These are phyloP conservation scores for Penicillium longicatenatum DNA, from an alignment of 495 filamentous ascomycete species.

Conservation along the genomic window DNA sequence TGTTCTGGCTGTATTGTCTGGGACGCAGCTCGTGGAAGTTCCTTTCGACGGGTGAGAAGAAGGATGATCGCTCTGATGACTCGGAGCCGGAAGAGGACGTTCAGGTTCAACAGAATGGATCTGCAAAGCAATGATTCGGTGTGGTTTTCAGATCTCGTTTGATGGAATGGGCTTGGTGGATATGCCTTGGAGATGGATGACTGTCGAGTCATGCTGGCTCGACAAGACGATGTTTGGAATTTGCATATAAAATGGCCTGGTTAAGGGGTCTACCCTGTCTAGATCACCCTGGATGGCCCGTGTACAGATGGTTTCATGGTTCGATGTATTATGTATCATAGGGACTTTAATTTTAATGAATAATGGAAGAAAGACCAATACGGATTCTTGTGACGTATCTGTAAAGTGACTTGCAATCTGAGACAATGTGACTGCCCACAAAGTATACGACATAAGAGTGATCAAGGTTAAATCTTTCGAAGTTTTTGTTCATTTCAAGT, in stretches of 20 bases:
- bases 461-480: too few relatives aligned
- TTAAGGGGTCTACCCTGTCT: background rate
- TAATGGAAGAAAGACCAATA: background rate
- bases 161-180: background rate
- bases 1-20: constrained; percentile 80
- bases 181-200: background rate
- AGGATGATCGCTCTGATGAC: constrained; percentile 31
- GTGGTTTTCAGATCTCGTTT: background rate
- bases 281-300: background rate
- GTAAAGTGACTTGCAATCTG: too few relatives aligned
- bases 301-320: background rate
- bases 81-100: constrained; percentile 9
- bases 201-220: too few relatives aligned
- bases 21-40: constrained; percentile 42
- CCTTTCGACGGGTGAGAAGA: constrained; percentile 25
- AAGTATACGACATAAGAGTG: too few relatives aligned
- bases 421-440: too few relatives aligned
- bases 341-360: background rate
- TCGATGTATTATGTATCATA: background rate
- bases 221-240: too few relatives aligned
- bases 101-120: background rate
- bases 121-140: background rate
- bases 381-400: too few relatives aligned
- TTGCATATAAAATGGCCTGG: too few relatives aligned
- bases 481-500: constrained; percentile 9